These are phyloP conservation scores for Kluyveromyces starmeri DNA, from an alignment of 805 yeast genomes.

Conservation along the genomic window DNA sequence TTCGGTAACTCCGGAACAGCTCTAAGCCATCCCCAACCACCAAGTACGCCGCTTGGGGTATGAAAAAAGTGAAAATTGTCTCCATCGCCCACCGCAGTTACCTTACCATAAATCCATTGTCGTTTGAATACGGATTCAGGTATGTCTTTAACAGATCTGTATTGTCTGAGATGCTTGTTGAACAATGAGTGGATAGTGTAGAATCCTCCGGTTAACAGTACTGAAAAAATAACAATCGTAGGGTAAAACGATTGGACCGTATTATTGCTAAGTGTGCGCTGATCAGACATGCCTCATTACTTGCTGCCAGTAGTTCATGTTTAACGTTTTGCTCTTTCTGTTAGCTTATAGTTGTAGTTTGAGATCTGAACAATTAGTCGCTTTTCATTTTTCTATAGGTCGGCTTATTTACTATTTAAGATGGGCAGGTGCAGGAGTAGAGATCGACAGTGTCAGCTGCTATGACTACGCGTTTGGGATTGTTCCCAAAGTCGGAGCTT, in stretches of 20 bases:
- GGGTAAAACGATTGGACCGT: conserved; percentile 12
- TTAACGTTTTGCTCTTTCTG: no score
- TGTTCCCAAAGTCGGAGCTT: conserved; percentile 57
- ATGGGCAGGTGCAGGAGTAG: no score
- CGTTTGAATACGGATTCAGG: conserved; percentile 38
- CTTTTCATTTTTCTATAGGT: no score
- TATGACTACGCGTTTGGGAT: no score
- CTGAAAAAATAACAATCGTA: conserved; percentile 23
- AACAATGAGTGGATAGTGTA: conserved; percentile 39
- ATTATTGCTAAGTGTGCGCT: conserved; percentile 2
- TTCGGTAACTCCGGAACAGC: conserved; percentile 44
- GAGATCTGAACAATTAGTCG: no score
- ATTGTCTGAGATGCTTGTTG: conserved; percentile 38
- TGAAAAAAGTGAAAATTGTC: conserved; percentile 91
- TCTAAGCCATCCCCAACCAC: conserved; percentile 94
- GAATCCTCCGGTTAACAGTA: conserved; percentile 31
- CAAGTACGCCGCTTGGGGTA: conserved; percentile 79
- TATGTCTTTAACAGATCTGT: conserved; percentile 41
- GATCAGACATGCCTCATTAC: conserved; percentile 7
- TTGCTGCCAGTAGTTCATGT: no score
- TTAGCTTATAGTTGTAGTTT: no score
- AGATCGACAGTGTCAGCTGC: no score
- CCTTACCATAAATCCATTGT: conserved; percentile 54
- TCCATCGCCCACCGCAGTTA: conserved; percentile 90
- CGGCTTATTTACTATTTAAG: no score